Evolutionary conservation across 257 asterid genomes (phyloP), one percentile per base, ranked within the genome.

Genomic region (Fraxinus pennsylvanica): DNA sequence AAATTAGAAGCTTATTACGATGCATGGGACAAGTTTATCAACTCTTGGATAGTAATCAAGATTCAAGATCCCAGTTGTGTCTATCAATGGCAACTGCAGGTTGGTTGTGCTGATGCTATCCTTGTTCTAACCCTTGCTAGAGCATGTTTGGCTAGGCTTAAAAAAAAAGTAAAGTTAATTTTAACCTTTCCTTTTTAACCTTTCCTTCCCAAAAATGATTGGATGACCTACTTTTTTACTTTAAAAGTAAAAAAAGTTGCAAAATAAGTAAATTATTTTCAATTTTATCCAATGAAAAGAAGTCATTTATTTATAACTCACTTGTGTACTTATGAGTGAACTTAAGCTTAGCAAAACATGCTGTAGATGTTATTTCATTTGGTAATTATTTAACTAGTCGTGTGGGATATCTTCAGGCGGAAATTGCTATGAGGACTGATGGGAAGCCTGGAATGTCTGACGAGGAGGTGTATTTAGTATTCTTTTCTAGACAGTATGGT

Each of bases 41-140:
- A 90, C 9, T 91, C 99, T 52, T 96, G 99, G 99, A 85, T 93
- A 32, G 92, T 92, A 36, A 92, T 96, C 90, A 96, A 92, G 92
- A 96, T 96, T 84, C 81, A 87, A 76, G 96, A 96, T 80, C 99
- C 98, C 25, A 87, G 87, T 82, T 90, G 79, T 41, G 99, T 96
- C 61, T 96, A 90, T 82, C 91, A 88, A 68, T 96, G 99, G 97
- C 93, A 97, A 36, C 87, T 96, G 85, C 97, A 92, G 94, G 98
- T 93, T 54, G 43, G n/a, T 71, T 68, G 39, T 41, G 67, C 61
- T 22, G 9, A 71, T 77, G 69, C 81, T 81, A 76, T 76, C 52
- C 12, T 59, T 32, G 7, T 30, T 35, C 65, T 25, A 70, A 52
- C 79, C 52, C 41, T 29, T 17, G 27, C 15, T 73, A 54, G 47